phyloP scores from a whole-genome alignment of 192 early-diverging fungal species.

The Phlyctochytrium arcticum region DNA sequence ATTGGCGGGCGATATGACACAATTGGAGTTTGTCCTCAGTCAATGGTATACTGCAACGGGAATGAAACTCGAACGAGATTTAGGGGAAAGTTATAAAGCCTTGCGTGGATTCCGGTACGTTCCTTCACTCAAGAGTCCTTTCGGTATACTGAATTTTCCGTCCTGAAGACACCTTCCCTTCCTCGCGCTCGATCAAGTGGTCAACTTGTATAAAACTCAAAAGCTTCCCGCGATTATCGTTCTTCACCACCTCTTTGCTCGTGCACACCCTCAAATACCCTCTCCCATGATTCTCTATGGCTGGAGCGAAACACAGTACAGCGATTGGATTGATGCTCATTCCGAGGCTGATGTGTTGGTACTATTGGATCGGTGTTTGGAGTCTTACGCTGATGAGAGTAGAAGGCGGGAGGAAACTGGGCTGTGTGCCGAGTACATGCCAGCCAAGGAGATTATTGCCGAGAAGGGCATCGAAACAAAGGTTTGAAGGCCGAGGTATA shows the following conservation, averaged over 20 bases:
- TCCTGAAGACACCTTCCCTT: conserved; percentile 55
- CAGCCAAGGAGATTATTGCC: not conserved
- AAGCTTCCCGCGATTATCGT: conserved; percentile 45
- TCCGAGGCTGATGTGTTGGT: conserved; percentile 39
- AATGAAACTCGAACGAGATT: conserved; percentile 52
- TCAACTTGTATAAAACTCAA: conserved; percentile 39
- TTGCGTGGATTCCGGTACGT: conserved; percentile 56
- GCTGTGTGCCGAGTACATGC: conserved; percentile 28
- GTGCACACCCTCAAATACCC: conserved; percentile 49
- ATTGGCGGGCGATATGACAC: conserved; percentile 66
- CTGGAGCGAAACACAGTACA: conserved; percentile 60
- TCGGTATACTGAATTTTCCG: not conserved
- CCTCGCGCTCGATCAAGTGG: conserved; percentile 53
- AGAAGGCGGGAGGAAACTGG: conserved; percentile 26
- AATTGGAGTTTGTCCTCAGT: conserved; percentile 65
- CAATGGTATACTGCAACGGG: conserved; percentile 57
- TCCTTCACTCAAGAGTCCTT: not conserved
- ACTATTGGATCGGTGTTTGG: conserved; percentile 42
- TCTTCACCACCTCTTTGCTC: conserved; percentile 60
- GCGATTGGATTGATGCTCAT: conserved; percentile 65
- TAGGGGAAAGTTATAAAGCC: conserved; percentile 53
- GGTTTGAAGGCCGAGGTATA: not conserved
- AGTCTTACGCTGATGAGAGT: conserved; percentile 38
- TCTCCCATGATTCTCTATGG: conserved; percentile 54
- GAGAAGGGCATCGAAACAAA: not conserved